Evolutionary conservation across 306 rosid species (phyloP).

Genomic region (Fragaria ananassa): DNA sequence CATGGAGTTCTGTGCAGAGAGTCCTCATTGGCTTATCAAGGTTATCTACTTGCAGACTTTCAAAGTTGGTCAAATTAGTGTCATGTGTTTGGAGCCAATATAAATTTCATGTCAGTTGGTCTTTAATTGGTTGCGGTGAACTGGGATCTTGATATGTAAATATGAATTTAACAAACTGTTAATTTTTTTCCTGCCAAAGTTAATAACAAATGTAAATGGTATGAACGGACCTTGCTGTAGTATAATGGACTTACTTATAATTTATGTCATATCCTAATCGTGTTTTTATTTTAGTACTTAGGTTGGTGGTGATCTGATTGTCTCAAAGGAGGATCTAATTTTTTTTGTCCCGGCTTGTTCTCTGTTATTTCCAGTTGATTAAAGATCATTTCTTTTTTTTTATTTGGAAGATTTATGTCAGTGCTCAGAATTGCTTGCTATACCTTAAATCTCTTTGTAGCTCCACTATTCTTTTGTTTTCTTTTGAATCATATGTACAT

Average conservation of each 20-base stretch:
- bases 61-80: background rate
- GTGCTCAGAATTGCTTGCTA: background rate
- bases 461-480: background rate
- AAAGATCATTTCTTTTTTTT: no score
- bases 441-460: background rate
- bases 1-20: conserved; percentile 87
- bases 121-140: background rate
- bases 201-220: background rate
- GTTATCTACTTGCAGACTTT: conserved; percentile 32
- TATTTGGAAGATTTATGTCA: background rate
- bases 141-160: conserved; percentile 1
- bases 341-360: background rate
- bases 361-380: background rate
- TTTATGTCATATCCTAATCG: background rate
- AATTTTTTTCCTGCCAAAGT: background rate
- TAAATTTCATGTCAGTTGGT: background rate
- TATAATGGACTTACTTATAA: background rate
- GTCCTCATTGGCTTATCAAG: conserved; percentile 90
- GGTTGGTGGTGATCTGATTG: background rate
- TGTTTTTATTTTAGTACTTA: background rate
- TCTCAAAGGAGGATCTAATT: background rate
- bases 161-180: background rate
- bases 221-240: background rate
- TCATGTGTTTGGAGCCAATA: background rate
- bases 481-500: background rate